Base-by-base conservation (phyloP, 23 red algal genomes). In the Cyanidiococcus yangmingshanensis region DNA sequence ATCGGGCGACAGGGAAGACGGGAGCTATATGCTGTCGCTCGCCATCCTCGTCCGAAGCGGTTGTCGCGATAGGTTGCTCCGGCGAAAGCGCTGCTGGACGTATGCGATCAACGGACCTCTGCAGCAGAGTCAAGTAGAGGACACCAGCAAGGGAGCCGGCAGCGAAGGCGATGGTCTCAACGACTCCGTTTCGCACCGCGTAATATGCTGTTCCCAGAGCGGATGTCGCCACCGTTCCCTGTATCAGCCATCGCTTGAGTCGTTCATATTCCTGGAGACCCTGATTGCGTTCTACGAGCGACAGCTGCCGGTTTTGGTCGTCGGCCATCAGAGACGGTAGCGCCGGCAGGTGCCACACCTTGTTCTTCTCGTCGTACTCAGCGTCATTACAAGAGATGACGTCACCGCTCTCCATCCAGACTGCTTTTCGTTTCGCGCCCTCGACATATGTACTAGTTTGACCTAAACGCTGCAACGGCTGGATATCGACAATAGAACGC, bases 61-160 rank as follows among this genome's bases (percentile, higher is more conserved):
- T 38, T 74, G 79, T 27, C 68, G 82, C 38, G 83, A 37, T 18
- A 54, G 77, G 32, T 80, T 78, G 18, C 33, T 58, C 1, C 39
- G 76, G 2, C 1, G 31, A 34, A 12, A 2, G 2, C 1, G 31
- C 39, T 16, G 18, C 54, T 0, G 30, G 71, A 18, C 77, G 81
- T 24, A 95, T 34, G 21, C 68, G 24, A 45, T 95, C 86, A 1
- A 90, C 87, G 29, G 76, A 75, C 1, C 39, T 25, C 36, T 86
- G 80, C 37, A 95, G 58, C 58, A 95, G 79, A 36, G 40, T 41
- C 3, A 95, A 77, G 59, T 95, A 95, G 12, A 77, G 80, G 18
- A 89, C 26, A 33, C 85, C 76, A 75, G 74, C 39, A n/a, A 58
- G 21, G 29, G 82, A 79, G 30, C 90, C 90, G 1, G 45, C 37